Conservation (phyloP, 2,329 filamentous ascomycete genomes). For the Aspergillus udagawae region DNA sequence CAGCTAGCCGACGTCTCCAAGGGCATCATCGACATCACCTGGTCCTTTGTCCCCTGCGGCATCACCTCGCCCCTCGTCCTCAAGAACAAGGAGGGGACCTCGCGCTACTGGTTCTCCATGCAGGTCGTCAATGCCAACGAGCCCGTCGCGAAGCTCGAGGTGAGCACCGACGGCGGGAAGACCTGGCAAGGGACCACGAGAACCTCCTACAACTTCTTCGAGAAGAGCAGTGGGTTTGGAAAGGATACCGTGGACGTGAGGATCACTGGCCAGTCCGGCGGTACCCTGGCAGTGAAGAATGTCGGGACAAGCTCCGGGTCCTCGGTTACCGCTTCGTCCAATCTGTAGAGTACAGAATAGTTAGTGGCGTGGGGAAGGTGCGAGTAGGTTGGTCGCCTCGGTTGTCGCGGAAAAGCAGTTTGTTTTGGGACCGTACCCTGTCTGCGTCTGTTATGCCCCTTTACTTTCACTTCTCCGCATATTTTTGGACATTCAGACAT, state of each 20-base stretch:
- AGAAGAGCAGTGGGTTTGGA: conserved; percentile 56
- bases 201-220: conserved; percentile 59
- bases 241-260: conserved; percentile 52
- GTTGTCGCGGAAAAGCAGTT: background rate
- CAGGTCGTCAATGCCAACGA: conserved; percentile 63
- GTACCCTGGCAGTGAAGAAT: conserved; percentile 48
- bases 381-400: background rate
- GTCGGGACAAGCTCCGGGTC: conserved; percentile 34
- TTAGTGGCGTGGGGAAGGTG: background rate
- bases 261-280: conserved; percentile 53
- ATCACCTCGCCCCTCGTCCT: conserved; percentile 49
- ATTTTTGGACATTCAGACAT: background rate
- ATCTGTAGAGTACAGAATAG: conserved; percentile 17
- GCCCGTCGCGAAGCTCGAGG: conserved; percentile 54
- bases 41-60: conserved; percentile 50
- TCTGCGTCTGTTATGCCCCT: background rate
- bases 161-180: conserved; percentile 56
- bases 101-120: conserved; percentile 55
- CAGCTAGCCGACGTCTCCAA: conserved; percentile 42
- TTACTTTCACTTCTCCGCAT: conserved; percentile 2
- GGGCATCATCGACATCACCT: conserved; percentile 50
- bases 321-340: conserved; percentile 19
- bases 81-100: conserved; percentile 49
- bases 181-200: conserved; percentile 57
- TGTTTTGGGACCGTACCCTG: background rate